Evolutionary conservation across 108 stramenopile genomes (phyloP).

Genomic region (Mediolabrus comicus): DNA sequence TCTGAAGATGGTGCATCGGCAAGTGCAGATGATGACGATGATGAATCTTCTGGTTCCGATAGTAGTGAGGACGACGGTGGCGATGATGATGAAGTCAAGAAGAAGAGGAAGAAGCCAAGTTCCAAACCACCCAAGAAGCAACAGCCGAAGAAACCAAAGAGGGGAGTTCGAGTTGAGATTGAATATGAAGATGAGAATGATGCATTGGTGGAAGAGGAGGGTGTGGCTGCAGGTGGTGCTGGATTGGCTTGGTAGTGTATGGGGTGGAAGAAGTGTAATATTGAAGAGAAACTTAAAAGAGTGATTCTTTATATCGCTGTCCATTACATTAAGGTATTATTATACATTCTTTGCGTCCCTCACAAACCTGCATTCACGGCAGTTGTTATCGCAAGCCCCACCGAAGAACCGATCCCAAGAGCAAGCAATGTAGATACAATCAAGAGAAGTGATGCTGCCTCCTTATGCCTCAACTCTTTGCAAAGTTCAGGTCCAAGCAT

Average conservation of each 20-base stretch:
- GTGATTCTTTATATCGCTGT: too few relatives aligned
- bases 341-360: too few relatives aligned
- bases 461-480: neutral
- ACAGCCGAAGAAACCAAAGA: neutral
- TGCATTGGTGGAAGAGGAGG: constrained; percentile 21
- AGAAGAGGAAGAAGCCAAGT: neutral
- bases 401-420: neutral
- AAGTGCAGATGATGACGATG: too few relatives aligned
- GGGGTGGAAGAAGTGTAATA: too few relatives aligned
- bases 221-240: neutral
- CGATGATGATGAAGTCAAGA: neutral
- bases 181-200: constrained; percentile 35
- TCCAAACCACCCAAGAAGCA: constrained; percentile 5
- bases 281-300: too few relatives aligned
- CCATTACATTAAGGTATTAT: too few relatives aligned
- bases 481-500: neutral
- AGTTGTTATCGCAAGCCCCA: neutral
- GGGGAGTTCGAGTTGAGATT: constrained; percentile 19
- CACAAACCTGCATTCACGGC: too few relatives aligned
- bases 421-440: neutral
- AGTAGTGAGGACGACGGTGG: neutral
- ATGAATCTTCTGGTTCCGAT: too few relatives aligned
- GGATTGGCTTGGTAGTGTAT: neutral
- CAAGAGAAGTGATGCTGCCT: too few relatives aligned
- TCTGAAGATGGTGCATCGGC: neutral